A percentile compares a stretch with the other conserved stretches of the same genome.
phyloP scores from a whole-genome alignment of 148 eudicot species.

The Chenopodium berlandieri region DNA sequence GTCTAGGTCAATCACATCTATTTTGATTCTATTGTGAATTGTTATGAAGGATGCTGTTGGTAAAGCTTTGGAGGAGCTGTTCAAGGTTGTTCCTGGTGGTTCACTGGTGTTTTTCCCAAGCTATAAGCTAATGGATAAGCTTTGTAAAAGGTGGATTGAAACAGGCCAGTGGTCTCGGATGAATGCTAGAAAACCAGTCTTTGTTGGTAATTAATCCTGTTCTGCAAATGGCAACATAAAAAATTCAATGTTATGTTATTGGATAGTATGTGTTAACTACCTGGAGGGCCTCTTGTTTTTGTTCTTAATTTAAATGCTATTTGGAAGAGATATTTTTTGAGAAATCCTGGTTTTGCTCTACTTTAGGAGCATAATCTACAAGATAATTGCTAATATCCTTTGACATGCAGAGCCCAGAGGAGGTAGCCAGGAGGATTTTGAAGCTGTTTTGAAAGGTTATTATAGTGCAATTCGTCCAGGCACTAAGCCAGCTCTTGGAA shows the following conservation, averaged over 20 bases:
- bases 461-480: constrained; percentile 56
- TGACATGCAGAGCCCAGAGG: constrained; percentile 79
- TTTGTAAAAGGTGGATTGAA: constrained; percentile 80
- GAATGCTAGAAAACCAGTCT: constrained; percentile 75
- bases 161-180: constrained; percentile 94
- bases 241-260: not conserved
- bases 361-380: not conserved
- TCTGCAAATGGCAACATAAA: not conserved
- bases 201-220: constrained; percentile 59
- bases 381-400: not conserved
- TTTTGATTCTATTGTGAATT: constrained; percentile 15
- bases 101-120: constrained; percentile 95
- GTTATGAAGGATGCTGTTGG: constrained; percentile 83
- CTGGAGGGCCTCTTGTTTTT: not conserved
- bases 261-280: not conserved
- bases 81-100: constrained; percentile 84
- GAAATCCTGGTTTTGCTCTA: not conserved
- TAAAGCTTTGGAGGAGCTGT: constrained; percentile 74
- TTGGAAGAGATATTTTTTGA: not conserved
- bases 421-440: constrained; percentile 81
- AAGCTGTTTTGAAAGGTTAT: constrained; percentile 65
- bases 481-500: constrained; percentile 48
- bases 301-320: not conserved
- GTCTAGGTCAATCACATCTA: not conserved
- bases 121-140: constrained; percentile 93